These are phyloP conservation scores for Combretum micranthum DNA, from an alignment of 345 rosid species.

Conservation along the genomic window DNA sequence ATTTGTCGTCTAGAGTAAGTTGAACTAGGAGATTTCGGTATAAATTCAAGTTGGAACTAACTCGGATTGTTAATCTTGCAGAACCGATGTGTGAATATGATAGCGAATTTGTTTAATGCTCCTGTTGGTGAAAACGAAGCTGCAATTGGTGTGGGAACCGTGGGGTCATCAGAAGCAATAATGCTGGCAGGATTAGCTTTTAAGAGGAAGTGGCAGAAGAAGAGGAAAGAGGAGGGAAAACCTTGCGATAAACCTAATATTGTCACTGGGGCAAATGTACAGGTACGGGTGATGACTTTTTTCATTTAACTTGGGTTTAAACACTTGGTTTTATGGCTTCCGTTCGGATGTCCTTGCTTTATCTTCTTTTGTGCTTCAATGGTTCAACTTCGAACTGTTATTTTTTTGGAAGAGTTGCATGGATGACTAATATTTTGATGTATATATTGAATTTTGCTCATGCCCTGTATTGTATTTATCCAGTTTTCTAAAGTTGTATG, in stretches of 20 bases:
- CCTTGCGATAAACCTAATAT: constrained; percentile 42
- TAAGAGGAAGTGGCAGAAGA: constrained; percentile 49
- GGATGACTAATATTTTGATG: too few species aligned
- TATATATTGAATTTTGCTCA: too few species aligned
- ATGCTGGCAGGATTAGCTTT: constrained; percentile 48
- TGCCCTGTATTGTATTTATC: too few species aligned
- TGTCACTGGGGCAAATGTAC: constrained; percentile 43
- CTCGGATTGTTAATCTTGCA: constrained; percentile 1
- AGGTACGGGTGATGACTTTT: constrained; percentile 9
- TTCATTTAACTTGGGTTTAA: not conserved
- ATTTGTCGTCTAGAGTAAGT: not conserved
- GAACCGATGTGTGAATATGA: constrained; percentile 54
- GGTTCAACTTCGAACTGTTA: too few species aligned
- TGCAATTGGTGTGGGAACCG: constrained; percentile 41
- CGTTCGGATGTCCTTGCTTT: too few species aligned
- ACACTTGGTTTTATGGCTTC: not conserved
- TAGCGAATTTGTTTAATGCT: constrained; percentile 44
- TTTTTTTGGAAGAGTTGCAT: too few species aligned
- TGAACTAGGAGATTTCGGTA: not conserved
- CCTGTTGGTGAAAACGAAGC: constrained; percentile 36
- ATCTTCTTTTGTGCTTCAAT: too few species aligned
- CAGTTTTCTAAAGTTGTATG: too few species aligned
- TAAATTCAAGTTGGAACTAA: not conserved
- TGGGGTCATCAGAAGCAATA: constrained; percentile 47
- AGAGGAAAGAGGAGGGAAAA: constrained; percentile 26